Conservation (phyloP, 169 alveolate genomes). For the Eimeria sp. region DNA sequence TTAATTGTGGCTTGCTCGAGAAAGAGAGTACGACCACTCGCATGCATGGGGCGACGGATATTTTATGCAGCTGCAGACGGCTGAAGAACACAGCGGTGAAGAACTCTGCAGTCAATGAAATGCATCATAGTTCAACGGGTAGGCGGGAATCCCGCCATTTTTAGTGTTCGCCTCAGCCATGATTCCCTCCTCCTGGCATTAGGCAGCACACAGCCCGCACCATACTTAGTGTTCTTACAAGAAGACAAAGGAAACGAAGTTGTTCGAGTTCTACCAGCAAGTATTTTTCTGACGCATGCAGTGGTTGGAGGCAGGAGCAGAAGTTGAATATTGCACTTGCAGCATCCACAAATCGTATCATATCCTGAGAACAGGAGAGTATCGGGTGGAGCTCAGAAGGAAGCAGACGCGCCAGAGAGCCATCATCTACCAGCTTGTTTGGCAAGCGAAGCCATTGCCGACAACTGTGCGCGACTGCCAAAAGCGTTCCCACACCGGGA, state of each 20-base stretch:
- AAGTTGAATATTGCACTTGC: not conserved
- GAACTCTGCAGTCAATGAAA: not conserved
- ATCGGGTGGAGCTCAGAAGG: too few species aligned
- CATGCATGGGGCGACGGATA: not conserved
- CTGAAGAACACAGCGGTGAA: not conserved
- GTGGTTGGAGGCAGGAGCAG: not conserved
- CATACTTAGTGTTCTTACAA: not conserved
- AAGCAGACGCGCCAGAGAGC: too few species aligned
- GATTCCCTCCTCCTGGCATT: not conserved
- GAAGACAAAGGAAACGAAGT: not conserved
- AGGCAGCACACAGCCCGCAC: not conserved
- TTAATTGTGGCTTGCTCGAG: too few species aligned
- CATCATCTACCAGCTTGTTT: too few species aligned
- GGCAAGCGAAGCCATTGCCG: too few species aligned
- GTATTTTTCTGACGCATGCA: not conserved
- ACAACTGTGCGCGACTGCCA: too few species aligned
- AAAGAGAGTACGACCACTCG: too few species aligned
- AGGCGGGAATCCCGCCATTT: not conserved
- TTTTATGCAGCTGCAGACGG: not conserved
- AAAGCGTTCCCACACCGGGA: constrained; percentile 95
- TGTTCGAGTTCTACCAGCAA: not conserved
- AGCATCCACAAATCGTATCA: too few species aligned
- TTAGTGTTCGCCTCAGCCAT: not conserved
- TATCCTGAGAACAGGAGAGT: too few species aligned
- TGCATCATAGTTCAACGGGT: not conserved